Percentiles rank a stretch among this genome's conserved stretches.
Evolutionary conservation across 805 yeast genomes (phyloP).

Genomic region (Allodekkera sacchari): DNA sequence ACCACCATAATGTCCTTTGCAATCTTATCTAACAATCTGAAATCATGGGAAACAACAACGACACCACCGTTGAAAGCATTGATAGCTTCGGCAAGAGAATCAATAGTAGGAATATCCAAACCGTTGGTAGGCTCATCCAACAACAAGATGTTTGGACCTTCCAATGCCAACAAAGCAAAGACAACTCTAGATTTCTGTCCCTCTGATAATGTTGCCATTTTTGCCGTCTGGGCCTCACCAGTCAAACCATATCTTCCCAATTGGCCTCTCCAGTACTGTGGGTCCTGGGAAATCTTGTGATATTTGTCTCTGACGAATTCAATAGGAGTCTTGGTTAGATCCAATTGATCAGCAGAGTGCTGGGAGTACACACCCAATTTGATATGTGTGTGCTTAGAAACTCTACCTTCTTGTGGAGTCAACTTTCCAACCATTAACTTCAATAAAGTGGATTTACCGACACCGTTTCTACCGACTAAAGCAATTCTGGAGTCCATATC

Average conservation of each 20-base stretch:
- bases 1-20: constrained; percentile 97
- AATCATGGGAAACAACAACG: constrained; percentile 97
- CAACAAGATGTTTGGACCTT: constrained; percentile 87
- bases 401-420: constrained; percentile 87
- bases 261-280: constrained; percentile 98
- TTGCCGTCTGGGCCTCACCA: constrained; percentile 97
- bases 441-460: constrained; percentile 93
- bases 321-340: constrained; percentile 87
- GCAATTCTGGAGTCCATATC: constrained; percentile 99
- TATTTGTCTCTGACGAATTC: constrained; percentile 96
- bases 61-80: constrained; percentile 96
- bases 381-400: constrained; percentile 93
- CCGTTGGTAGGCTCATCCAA: constrained; percentile 99
- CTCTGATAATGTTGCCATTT: constrained; percentile 97
- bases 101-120: constrained; percentile 96
- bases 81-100: constrained; percentile 95
- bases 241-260: constrained; percentile 97
- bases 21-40: constrained; percentile 93
- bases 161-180: constrained; percentile 90
- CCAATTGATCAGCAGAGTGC: constrained; percentile 97
- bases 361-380: constrained; percentile 98
- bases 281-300: constrained; percentile 86
- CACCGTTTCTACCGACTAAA: constrained; percentile 97
- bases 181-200: constrained; percentile 99
- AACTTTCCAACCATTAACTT: constrained; percentile 95